Evolutionary conservation across 2,329 filamentous ascomycete genomes (phyloP).

Genomic region (Xylaria sp.): DNA sequence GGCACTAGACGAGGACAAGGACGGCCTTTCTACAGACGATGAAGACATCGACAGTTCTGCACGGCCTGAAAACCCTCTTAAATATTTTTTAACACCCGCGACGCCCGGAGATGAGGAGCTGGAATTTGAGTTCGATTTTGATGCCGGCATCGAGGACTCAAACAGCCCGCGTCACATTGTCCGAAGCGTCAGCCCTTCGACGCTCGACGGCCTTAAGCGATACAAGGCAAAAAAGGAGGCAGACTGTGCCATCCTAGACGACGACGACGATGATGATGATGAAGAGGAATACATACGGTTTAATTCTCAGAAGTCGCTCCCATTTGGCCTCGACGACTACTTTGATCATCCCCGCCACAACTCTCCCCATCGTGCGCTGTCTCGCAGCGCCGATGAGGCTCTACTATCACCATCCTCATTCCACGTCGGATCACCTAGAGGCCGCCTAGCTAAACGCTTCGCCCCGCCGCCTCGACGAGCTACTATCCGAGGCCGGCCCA

Average conservation of each 20-base stretch:
- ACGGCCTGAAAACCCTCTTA: constrained; percentile 59
- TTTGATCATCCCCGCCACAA: constrained; percentile 44
- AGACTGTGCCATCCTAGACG: constrained; percentile 50
- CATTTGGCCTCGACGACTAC: constrained; percentile 51
- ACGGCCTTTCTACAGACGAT: constrained; percentile 51
- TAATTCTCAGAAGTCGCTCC: constrained; percentile 48
- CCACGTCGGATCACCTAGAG: constrained; percentile 40
- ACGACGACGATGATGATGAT: constrained; percentile 52
- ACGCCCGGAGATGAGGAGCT: constrained; percentile 50
- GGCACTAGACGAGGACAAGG: constrained; percentile 49
- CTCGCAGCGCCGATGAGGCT: constrained; percentile 39
- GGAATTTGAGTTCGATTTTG: constrained; percentile 56
- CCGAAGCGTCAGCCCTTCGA: constrained; percentile 63
- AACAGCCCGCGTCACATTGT: constrained; percentile 52
- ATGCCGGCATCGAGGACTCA: constrained; percentile 62
- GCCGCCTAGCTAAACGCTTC: constrained; percentile 40
- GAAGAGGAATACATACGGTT: constrained; percentile 58
- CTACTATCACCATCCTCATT: constrained; percentile 44
- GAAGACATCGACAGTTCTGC: constrained; percentile 45
- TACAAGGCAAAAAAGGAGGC: constrained; percentile 50
- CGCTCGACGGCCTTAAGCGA: constrained; percentile 55
- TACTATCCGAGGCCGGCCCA: constrained; percentile 40
- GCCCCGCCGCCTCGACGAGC: constrained; percentile 42
- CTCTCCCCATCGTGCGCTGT: constrained; percentile 40
- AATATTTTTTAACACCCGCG: constrained; percentile 60